Conservation (phyloP, 2,329 filamentous ascomycete species). For the Ceratocystis destructans region DNA sequence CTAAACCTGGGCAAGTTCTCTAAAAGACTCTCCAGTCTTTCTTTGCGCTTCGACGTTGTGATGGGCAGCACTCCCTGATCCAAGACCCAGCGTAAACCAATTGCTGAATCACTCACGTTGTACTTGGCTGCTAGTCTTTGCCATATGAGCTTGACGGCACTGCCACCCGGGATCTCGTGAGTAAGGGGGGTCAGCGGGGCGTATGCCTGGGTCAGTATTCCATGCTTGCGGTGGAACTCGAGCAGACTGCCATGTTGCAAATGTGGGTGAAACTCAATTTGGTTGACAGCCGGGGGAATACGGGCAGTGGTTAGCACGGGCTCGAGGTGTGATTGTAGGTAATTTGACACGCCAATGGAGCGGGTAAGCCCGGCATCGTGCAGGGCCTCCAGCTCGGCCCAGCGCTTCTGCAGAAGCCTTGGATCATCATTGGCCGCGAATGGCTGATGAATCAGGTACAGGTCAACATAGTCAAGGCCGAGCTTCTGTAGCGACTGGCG, state of each 20-base stretch:
- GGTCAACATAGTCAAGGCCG: slow-evolving; percentile 56
- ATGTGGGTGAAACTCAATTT: slow-evolving; percentile 72
- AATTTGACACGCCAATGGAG: slow-evolving; percentile 71
- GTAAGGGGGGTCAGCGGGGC: slow-evolving; percentile 40
- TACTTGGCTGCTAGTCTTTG: slow-evolving; percentile 43
- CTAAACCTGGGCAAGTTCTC: slow-evolving; percentile 40
- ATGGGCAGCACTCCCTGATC: slow-evolving; percentile 46
- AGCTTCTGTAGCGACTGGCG: slow-evolving; percentile 49
- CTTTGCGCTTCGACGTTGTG: slow-evolving; percentile 46
- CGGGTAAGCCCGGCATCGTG: slow-evolving; percentile 49
- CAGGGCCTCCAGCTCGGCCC: slow-evolving; percentile 52
- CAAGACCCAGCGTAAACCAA: slow-evolving; percentile 46
- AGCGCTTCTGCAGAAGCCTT: slow-evolving; percentile 38
- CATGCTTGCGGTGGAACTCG: slow-evolving; percentile 41
- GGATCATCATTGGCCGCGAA: slow-evolving; percentile 34
- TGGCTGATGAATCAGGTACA: slow-evolving; percentile 52
- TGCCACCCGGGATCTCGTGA: slow-evolving; percentile 32
- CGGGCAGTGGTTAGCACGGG: slow-evolving; percentile 43
- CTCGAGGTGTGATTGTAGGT: slow-evolving; percentile 43
- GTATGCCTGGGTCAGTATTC: slow-evolving; percentile 45
- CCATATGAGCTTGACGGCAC: slow-evolving; percentile 41
- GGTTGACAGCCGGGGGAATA: slow-evolving; percentile 55
- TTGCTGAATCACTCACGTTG: slow-evolving; percentile 39
- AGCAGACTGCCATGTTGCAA: slow-evolving; percentile 50
- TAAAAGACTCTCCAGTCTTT: slow-evolving; percentile 43